Evolutionary conservation across 805 yeast species (phyloP), one percentile per base, ranked within the genome.

Genomic region (Blastobotrys americana): DNA sequence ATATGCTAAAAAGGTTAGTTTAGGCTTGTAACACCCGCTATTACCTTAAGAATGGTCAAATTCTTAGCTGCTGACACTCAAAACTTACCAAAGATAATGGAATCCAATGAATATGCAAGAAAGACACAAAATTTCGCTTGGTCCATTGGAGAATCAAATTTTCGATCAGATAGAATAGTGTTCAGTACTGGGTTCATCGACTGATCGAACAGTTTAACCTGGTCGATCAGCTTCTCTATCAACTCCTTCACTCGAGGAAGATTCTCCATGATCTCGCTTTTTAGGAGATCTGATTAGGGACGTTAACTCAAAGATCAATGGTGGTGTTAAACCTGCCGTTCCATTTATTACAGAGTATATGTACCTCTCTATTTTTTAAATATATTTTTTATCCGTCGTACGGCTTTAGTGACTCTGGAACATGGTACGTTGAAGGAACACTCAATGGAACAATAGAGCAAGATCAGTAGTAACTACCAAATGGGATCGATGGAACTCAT

Each of bases 1-100:
- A 54, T 78, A 54, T 25, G 48, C 51, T 46, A 33, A 25, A 34
- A 38, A 28, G 36, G 39, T 39, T 3, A 41, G 5, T n/a, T 4
- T 5, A 16, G 18, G 5, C 18, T 4, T n/a, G 39, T 6, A n/a
- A n/a, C n/a, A 15, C 8, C 34, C 5, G 34, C 17, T 21, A 28
- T 9, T 3, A 22, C 15, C 5, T 19, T 28, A 31, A 19, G 15
- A 5, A 13, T 18, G 5, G 8, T 44, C 41, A n/a, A n/a, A n/a
- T 9, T 42, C 21, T 28, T 42, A 8, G 33, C 46, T 20, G 23
- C n/a, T n/a, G n/a, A n/a, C n/a, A n/a, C n/a, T n/a, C n/a, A n/a
- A n/a, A n/a, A 22, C 52, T 21, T 45, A 51, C 55, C 48, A 41
- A 54, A 55, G 43, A 55, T 19, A 18, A 49, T 37, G n/a, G 58